phyloP scores from a whole-genome alignment of 805 yeast genomes.

The Candida nitratophila region DNA sequence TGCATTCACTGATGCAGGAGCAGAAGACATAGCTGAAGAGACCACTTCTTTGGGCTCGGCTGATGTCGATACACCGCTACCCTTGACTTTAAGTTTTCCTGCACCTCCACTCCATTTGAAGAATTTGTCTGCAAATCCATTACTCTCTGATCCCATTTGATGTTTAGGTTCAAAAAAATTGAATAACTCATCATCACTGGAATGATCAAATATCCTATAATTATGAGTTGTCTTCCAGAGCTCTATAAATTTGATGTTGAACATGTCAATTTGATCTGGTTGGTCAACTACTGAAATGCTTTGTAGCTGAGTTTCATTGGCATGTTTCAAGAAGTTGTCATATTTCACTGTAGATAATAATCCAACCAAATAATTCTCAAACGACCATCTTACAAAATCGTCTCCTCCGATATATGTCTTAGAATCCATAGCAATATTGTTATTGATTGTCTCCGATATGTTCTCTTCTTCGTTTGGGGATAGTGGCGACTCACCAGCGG shows the following conservation, averaged over 20 bases:
- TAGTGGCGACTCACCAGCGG: constrained; percentile 19
- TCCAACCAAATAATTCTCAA: constrained; percentile 85
- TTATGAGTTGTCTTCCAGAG: constrained; percentile 51
- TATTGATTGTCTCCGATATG: constrained; percentile 18
- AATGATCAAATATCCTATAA: constrained; percentile 43
- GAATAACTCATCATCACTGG: constrained; percentile 66
- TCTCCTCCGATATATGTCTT: constrained; percentile 59
- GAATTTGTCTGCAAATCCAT: constrained; percentile 1
- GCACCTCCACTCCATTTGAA: constrained; percentile 5
- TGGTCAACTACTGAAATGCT: constrained; percentile 9
- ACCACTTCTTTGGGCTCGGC: neutral
- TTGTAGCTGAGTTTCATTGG: constrained; percentile 30
- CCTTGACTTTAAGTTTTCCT: neutral
- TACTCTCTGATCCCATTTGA: constrained; percentile 8
- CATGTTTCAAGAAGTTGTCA: constrained; percentile 41
- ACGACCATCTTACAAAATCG: constrained; percentile 79
- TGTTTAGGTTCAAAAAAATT: constrained; percentile 30
- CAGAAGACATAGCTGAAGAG: neutral
- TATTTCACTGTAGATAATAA: constrained; percentile 68
- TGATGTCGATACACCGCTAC: neutral
- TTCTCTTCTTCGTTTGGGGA: constrained; percentile 8
- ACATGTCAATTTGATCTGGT: constrained; percentile 16
- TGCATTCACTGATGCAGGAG: neutral
- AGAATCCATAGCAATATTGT: constrained; percentile 32
- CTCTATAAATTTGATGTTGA: constrained; percentile 32